Evolutionary conservation across 1,139 yeast species (phyloP).

Genomic region (Taphrina wiesneri): DNA sequence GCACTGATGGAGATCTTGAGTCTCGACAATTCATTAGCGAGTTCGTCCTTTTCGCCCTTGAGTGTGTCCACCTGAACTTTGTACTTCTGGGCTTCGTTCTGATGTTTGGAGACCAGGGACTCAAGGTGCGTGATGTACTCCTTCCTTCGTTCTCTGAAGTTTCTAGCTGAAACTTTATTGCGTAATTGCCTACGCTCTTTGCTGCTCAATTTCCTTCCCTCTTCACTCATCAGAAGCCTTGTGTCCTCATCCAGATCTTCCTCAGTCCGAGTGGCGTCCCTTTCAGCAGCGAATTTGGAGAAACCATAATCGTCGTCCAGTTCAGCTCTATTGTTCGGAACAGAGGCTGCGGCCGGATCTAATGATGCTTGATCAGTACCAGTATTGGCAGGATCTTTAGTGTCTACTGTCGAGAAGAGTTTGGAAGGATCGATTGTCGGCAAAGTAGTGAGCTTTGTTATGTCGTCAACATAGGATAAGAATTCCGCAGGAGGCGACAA

Average conservation of each 20-base stretch:
- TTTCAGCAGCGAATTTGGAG: slow-evolving; percentile 19
- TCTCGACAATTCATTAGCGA: slow-evolving; percentile 11
- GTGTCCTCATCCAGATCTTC: slow-evolving; percentile 44
- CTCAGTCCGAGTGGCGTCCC: slow-evolving; percentile 15
- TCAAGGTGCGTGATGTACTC: slow-evolving; percentile 45
- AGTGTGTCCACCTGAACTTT: slow-evolving; percentile 39
- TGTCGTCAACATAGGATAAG: background rate
- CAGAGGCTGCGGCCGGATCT: background rate
- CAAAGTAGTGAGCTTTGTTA: background rate
- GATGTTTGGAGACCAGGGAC: slow-evolving; percentile 41
- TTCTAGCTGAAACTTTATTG: slow-evolving; percentile 46
- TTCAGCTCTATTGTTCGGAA: background rate
- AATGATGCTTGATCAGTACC: background rate
- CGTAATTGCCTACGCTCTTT: slow-evolving; percentile 45
- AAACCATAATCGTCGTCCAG: slow-evolving; percentile 26
- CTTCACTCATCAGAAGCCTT: slow-evolving; percentile 43
- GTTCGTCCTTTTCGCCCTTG: slow-evolving; percentile 36
- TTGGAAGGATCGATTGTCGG: slow-evolving; percentile 9
- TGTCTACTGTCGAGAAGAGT: background rate
- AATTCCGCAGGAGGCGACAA: slow-evolving; percentile 15
- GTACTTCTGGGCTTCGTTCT: slow-evolving; percentile 40
- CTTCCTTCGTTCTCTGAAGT: slow-evolving; percentile 45
- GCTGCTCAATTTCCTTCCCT: slow-evolving; percentile 44
- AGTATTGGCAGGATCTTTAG: background rate
- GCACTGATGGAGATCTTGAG: slow-evolving; percentile 18